A percentile compares a stretch with the other conserved stretches of the same genome.
phyloP scores from a whole-genome alignment of 2,329 filamentous ascomycete species.

The Zelopaecilomyces penicillatus region DNA sequence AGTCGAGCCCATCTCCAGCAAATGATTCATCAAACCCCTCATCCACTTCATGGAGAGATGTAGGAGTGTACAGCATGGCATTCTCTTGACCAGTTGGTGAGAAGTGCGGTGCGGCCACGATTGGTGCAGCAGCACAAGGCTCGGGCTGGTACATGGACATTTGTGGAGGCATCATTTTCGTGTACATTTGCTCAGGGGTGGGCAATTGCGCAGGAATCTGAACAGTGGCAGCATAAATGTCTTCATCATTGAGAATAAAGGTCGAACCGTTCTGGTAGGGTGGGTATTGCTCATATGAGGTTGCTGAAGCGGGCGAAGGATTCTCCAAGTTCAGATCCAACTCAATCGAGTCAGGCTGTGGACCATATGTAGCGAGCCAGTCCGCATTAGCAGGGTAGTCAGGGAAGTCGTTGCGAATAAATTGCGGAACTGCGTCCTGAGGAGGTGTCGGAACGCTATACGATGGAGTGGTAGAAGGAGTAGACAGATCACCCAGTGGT shows the following conservation, averaged over 20 bases:
- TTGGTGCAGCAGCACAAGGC: constrained; percentile 16
- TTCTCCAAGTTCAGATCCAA: constrained; percentile 33
- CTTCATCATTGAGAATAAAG: constrained; percentile 53
- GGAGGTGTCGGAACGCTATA: constrained; percentile 50
- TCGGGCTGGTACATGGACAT: constrained; percentile 26
- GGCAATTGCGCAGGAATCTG: constrained; percentile 45
- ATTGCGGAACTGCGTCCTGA: constrained; percentile 34
- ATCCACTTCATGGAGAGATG: constrained; percentile 52
- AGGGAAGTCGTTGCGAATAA: constrained; percentile 36
- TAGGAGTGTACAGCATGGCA: constrained; percentile 60
- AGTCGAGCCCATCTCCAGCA: constrained; percentile 47
- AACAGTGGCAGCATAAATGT: constrained; percentile 51
- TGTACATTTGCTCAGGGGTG: constrained; percentile 30
- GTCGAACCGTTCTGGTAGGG: constrained; percentile 53
- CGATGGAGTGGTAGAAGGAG: constrained; percentile 47
- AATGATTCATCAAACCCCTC: constrained; percentile 54
- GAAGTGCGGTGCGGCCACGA: constrained; percentile 39
- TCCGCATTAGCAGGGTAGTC: constrained; percentile 39
- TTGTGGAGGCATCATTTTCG: constrained; percentile 35
- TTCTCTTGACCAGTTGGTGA: constrained; percentile 62
- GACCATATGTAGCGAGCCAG: constrained; percentile 30
- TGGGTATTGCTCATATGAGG: constrained; percentile 44
- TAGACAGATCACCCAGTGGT: constrained; percentile 51
- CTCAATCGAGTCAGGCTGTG: constrained; percentile 27
- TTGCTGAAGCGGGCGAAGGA: constrained; percentile 29